Percentiles rank a stretch among this genome's conserved stretches.
phyloP scores from a whole-genome alignment of 139 green algal genomes.

The Eudorina sp. region DNA sequence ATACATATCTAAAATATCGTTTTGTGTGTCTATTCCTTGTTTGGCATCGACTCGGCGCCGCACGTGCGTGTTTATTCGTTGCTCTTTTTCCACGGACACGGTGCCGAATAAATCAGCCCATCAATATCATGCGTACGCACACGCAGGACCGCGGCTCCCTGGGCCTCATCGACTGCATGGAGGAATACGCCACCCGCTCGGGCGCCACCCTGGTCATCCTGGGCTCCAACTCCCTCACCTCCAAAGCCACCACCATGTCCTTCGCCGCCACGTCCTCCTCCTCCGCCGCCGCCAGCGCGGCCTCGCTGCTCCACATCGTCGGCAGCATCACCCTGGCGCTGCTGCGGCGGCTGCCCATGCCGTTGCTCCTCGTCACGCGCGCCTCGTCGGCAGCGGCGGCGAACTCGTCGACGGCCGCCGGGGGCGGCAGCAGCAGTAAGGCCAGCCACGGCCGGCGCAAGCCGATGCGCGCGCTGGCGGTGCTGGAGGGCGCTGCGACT shows the following conservation, averaged over 20 bases:
- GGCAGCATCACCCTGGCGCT: conserved; percentile 31
- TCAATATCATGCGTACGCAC: not conserved
- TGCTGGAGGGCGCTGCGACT: conserved; percentile 19
- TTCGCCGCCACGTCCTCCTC: not conserved
- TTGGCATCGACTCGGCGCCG: too few species aligned
- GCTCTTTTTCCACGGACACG: too few species aligned
- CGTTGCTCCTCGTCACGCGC: conserved; percentile 25
- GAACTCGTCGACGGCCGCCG: not conserved
- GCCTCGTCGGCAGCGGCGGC: not conserved
- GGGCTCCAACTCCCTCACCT: conserved; percentile 28
- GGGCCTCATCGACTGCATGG: conserved; percentile 42
- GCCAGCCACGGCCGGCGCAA: not conserved
- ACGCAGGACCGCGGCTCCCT: not conserved
- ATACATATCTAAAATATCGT: too few species aligned
- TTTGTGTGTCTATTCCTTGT: too few species aligned
- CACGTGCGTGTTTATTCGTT: too few species aligned
- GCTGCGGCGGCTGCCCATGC: conserved; percentile 11
- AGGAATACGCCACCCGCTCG: not conserved
- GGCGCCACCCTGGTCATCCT: conserved; percentile 12
- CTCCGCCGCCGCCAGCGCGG: not conserved
- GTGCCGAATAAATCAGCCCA: too few species aligned
- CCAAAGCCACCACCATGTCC: not conserved
- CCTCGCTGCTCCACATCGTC: not conserved
- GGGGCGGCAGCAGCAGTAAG: too few species aligned
- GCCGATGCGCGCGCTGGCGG: not conserved